Evolutionary conservation across 192 early-diverging fungal species (phyloP).

Genomic region (Oehlia diaphana): DNA sequence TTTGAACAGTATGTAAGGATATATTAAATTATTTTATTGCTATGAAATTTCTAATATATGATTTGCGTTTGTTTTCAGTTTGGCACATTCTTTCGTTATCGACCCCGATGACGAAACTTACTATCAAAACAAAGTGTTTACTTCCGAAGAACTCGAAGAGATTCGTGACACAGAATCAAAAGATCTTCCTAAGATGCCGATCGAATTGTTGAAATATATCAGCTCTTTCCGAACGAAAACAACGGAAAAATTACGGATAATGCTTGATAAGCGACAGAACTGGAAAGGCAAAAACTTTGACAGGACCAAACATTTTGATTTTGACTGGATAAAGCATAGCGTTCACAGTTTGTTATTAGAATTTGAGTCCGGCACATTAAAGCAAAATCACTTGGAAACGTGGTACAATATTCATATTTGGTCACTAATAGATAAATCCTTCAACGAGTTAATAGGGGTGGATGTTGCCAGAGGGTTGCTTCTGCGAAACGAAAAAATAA

Average conservation of each 20-base stretch:
- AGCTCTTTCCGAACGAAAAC: slow-evolving; percentile 16
- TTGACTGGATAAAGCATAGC: slow-evolving; percentile 14
- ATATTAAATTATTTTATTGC: slow-evolving; percentile 14
- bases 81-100: slow-evolving; percentile 31
- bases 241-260: background rate
- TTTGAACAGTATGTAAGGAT: slow-evolving; percentile 20
- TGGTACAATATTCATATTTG: slow-evolving; percentile 25
- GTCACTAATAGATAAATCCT: slow-evolving; percentile 29
- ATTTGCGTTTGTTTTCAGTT: background rate
- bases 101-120: slow-evolving; percentile 3
- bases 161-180: background rate
- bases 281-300: slow-evolving; percentile 17
- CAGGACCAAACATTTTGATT: slow-evolving; percentile 8
- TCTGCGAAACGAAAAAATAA: slow-evolving; percentile 31
- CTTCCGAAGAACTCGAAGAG: slow-evolving; percentile 7
- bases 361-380: slow-evolving; percentile 10
- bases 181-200: background rate
- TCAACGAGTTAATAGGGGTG: slow-evolving; percentile 19
- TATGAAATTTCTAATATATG: slow-evolving; percentile 11
- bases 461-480: slow-evolving; percentile 27
- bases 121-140: background rate
- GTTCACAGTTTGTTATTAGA: slow-evolving; percentile 10
- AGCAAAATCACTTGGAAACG: slow-evolving; percentile 11
- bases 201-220: slow-evolving; percentile 5
- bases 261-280: background rate